Base-by-base conservation (phyloP, 768 basidiomycete species). In the Brasilioporus rufonigricans region DNA sequence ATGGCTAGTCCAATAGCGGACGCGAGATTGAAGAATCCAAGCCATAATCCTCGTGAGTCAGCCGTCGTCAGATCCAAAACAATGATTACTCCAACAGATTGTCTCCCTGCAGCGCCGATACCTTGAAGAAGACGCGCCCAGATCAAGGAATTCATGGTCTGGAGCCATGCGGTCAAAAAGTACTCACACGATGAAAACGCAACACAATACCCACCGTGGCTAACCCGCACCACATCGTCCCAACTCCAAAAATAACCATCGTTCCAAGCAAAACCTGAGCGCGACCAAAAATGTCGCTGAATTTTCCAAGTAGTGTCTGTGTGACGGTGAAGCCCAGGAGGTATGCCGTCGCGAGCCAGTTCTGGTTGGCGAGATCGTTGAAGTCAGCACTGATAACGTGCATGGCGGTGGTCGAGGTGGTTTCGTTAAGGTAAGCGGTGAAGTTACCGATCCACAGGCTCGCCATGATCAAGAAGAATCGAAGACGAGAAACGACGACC, bases 1-100 rank as follows among this genome's bases (percentile, higher is more conserved):
- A 77, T 63, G 35, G 79, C 73, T 9, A 74, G 65, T n/a, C 78
- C 77, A n/a, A 74, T 50, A 26, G 77, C 72, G 23, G 77, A 71
- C 1, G 73, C 61, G 32, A 69, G 65, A 36, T 66, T 72, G 58
- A 71, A 71, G 59, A 70, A 72, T 3, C 71, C 71, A 13, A 73
- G 56, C 73, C 73, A 72, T 13, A 73, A n/a, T 2, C 66, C 68
- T 21, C 71, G 69, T 18, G 73, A 58, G 50, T 74, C 73, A 0
- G 73, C 50, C 0, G 73, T 73, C n/a, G 73, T 73, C 7, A 72
- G 50, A 53, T 74, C 73, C 57, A 73, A 50, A 14, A 72, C 50
- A 55, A 72, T 62, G 60, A 74, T 72, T 21, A 73, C 64, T 0
- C 71, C 71, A 8, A 73, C 71, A 0, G 73, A 69, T 38, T 74